Evolutionary conservation across 768 basidiomycete genomes (phyloP).

Genomic region (Hemileccinum impolitum): DNA sequence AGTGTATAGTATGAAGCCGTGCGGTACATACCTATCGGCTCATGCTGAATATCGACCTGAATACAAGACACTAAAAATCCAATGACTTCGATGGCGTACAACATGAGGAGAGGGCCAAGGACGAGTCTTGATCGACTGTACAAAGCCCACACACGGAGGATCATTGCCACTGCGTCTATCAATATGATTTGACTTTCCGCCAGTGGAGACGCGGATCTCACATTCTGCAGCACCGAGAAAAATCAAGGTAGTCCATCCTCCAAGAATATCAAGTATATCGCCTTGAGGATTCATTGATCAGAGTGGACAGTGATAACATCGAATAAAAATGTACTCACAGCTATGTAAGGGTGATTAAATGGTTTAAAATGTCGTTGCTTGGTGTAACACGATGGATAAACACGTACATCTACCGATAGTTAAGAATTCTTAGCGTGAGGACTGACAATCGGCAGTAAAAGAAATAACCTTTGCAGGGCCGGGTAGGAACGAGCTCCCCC

Average conservation of each 20-base stretch:
- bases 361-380: background rate
- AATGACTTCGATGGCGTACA: background rate
- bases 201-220: background rate
- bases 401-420: background rate
- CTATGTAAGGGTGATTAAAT: background rate
- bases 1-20: background rate
- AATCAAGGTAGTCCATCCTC: background rate
- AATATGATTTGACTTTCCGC: background rate
- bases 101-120: background rate
- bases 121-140: background rate
- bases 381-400: too few species aligned
- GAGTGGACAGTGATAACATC: background rate
- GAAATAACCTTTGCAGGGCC: background rate
- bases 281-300: background rate
- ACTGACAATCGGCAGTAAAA: background rate
- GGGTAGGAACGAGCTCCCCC: background rate
- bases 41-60: background rate
- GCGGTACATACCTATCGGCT: background rate
- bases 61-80: background rate
- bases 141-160: constrained; percentile 1
- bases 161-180: background rate
- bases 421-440: background rate
- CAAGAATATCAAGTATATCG: background rate
- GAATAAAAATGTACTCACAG: background rate
- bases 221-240: background rate